phyloP scores from a whole-genome alignment of 2,329 filamentous ascomycete species.

The Curvularia spicifera region DNA sequence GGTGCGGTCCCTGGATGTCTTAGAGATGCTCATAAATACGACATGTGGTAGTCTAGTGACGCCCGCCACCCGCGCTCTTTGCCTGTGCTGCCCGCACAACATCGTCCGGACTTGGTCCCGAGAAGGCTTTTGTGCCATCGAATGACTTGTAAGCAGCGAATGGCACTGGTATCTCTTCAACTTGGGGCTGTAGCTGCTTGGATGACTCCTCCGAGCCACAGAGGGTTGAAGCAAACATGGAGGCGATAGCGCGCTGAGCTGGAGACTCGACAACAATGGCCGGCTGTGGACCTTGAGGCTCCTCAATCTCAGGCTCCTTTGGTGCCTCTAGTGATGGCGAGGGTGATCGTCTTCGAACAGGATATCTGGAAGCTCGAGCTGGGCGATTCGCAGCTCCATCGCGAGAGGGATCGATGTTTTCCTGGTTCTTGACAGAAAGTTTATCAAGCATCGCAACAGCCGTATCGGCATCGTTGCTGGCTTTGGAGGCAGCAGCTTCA shows the following conservation, averaged over 20 bases:
- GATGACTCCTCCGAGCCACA: conserved; percentile 45
- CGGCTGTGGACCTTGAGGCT: conserved; percentile 27
- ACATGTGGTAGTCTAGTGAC: conserved; percentile 31
- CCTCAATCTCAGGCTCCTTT: conserved; percentile 18
- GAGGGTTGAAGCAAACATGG: conserved; percentile 59
- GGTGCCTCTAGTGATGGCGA: conserved; percentile 33
- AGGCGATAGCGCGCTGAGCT: conserved; percentile 56
- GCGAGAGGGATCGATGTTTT: conserved; percentile 5
- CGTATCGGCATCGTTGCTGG: conserved; percentile 35
- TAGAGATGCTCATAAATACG: conserved; percentile 26
- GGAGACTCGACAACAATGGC: conserved; percentile 35
- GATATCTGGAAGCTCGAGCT: conserved; percentile 30
- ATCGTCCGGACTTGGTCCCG: conserved; percentile 90
- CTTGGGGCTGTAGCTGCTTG: conserved; percentile 1
- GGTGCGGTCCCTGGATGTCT: conserved; percentile 32
- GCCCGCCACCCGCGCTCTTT: conserved; percentile 52
- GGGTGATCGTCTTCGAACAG: conserved; percentile 37
- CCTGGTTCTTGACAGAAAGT: conserved; percentile 44
- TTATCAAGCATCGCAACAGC: conserved; percentile 55
- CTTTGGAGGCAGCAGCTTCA: conserved; percentile 35
- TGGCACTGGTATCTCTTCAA: conserved; percentile 46
- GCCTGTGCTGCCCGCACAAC: conserved; percentile 81
- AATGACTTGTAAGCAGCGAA: conserved; percentile 46
- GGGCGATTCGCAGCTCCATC: conserved; percentile 13
- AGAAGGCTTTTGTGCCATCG: conserved; percentile 68